Evolutionary conservation across 2,329 filamentous ascomycete genomes (phyloP).

Genomic region (Fusarium subglutinans): DNA sequence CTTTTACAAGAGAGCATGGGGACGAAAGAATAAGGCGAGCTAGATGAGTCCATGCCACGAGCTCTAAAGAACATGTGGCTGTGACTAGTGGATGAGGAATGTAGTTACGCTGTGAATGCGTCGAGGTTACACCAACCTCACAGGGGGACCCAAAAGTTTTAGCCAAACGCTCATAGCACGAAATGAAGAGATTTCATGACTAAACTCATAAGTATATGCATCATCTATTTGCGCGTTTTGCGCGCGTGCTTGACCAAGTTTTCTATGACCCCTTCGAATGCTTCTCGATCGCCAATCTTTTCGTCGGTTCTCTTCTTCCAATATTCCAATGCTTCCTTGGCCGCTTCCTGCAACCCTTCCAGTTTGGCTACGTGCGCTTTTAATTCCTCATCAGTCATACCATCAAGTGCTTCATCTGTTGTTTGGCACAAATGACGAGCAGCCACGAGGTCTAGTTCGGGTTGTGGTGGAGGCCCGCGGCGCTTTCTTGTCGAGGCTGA

Average conservation of each 20-base stretch:
- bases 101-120: conserved; percentile 42
- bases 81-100: conserved; percentile 28
- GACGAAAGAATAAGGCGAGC: conserved; percentile 14
- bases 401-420: conserved; percentile 82
- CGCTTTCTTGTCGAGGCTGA: conserved; percentile 52
- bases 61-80: conserved; percentile 12
- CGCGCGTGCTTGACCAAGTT: conserved; percentile 92
- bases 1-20: conserved; percentile 29
- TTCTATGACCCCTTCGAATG: conserved; percentile 96
- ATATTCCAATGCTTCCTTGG: conserved; percentile 82
- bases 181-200: conserved; percentile 34
- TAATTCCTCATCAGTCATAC: conserved; percentile 82
- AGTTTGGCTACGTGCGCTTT: conserved; percentile 75
- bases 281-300: conserved; percentile 88
- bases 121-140: conserved; percentile 37
- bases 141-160: conserved; percentile 33
- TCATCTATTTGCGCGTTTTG: conserved; percentile 77
- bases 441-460: conserved; percentile 80
- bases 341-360: conserved; percentile 73
- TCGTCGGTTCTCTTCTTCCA: conserved; percentile 89
- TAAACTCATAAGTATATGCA: conserved; percentile 26
- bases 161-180: conserved; percentile 28
- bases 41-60: conserved; percentile 14
- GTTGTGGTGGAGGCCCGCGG: conserved; percentile 72
- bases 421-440: conserved; percentile 83